phyloP scores from a whole-genome alignment of 2,329 filamentous ascomycete species.

The Fusarium ambrosium region DNA sequence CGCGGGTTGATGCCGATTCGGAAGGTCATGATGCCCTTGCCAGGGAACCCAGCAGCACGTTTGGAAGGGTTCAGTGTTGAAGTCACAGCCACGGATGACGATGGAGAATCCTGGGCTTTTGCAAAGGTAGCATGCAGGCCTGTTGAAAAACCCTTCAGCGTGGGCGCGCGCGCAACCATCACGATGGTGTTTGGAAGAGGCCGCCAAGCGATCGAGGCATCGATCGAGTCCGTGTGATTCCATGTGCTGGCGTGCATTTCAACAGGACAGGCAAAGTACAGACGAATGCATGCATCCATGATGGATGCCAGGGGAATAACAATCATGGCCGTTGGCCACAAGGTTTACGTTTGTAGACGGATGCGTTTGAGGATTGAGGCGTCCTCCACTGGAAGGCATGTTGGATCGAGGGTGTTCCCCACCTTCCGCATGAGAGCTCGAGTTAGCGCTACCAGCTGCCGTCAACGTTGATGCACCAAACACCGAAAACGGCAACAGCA shows the following conservation, averaged over 20 bases:
- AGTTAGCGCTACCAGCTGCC: not conserved
- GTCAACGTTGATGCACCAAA: not conserved
- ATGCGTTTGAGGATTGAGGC: not conserved
- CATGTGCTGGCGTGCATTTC: not conserved
- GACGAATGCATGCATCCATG: not conserved
- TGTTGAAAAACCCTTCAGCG: conserved; percentile 40
- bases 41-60: not conserved
- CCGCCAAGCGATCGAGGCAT: not conserved
- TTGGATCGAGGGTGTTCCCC: not conserved
- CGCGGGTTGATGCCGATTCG: conserved; percentile 41
- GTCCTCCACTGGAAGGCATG: not conserved
- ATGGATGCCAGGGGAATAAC: not conserved
- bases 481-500: conserved; percentile 6
- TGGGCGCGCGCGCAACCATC: conserved; percentile 33
- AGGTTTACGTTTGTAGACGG: not conserved
- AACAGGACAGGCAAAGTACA: not conserved
- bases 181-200: not conserved
- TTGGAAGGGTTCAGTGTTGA: conserved; percentile 6
- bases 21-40: conserved; percentile 21
- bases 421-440: not conserved
- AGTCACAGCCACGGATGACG: conserved; percentile 12
- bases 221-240: not conserved
- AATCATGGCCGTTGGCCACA: not conserved
- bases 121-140: conserved; percentile 26
- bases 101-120: conserved; percentile 3